Base-by-base conservation (phyloP, 2,329 filamentous ascomycete genomes). In the Fusarium falciforme region DNA sequence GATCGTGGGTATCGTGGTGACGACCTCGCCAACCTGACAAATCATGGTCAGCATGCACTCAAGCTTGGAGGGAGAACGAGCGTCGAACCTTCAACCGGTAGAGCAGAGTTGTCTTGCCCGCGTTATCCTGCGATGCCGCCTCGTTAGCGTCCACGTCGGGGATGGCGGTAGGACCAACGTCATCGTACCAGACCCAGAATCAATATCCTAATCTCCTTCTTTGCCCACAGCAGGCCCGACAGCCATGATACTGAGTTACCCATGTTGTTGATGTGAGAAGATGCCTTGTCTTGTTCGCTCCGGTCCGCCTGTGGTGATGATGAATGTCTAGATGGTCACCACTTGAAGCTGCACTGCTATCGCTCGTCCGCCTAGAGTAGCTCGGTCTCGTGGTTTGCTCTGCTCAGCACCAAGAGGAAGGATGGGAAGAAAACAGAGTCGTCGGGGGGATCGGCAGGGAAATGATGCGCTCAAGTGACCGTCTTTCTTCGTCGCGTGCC, bases 1-100 rank as follows among this genome's bases (percentile, higher is more conserved):
- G 83, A 99, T 98, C 64, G 96, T 99, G 22, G 96, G 96, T 88
- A 98, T 98, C 79, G 96, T 99, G 71, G 96, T 98, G 76, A 99
- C 96, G 52, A 99, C 96, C 84, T 99, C 96, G 82, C 96, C 96
- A 81, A 99, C 97, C 94, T 98, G 35, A 82, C 70, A 62, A 42
- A 7, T 27, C 36, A 11, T n/a, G n/a, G 68, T 72, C 62, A 78
- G 75, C 58, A 61, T 29, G 38, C 25, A 54, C 69, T 52, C 10
- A 16, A 36, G 47, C 25, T 12, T 20, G 16, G 33, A 35, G 35
- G 20, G 16, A 17, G 22, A 57, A 59, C 47, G 36, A 38, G 29
- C 22, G 4, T 52, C 80, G 72, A 68, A 97, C 94, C 93, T 98
- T 98, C 77, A 99, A 87, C 84, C 96, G 93, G 87, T 99, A 99